A percentile compares a stretch with the other conserved stretches of the same genome.
These are phyloP conservation scores for Scleroderma citrinum DNA, from an alignment of 768 basidiomycete species.

Conservation along the genomic window DNA sequence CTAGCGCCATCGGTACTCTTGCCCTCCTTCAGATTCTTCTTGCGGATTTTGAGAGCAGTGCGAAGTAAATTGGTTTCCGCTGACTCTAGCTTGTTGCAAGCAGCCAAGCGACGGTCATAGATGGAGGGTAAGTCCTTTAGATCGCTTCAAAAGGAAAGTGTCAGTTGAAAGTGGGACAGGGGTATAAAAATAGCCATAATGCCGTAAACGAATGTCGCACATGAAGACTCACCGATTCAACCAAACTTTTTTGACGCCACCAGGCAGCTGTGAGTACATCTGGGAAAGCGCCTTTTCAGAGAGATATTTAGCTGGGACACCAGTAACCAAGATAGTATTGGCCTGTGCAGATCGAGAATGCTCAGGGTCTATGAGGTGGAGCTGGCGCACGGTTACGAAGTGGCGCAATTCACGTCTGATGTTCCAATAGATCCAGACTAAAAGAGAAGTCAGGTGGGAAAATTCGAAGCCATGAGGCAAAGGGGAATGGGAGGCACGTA, in stretches of 20 bases:
- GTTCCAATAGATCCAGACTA: constrained; percentile 84
- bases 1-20: constrained; percentile 22
- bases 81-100: constrained; percentile 75
- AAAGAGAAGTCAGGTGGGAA: neutral
- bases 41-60: constrained; percentile 66
- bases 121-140: constrained; percentile 82
- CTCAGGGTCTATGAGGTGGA: constrained; percentile 65
- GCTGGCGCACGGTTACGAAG: constrained; percentile 76
- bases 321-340: constrained; percentile 85
- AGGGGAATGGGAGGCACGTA: constrained; percentile 31
- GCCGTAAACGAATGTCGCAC: neutral
- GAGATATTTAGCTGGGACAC: constrained; percentile 76
- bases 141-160: constrained; percentile 41
- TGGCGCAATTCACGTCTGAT: constrained; percentile 75
- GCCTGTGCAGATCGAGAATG: constrained; percentile 82
- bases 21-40: constrained; percentile 46
- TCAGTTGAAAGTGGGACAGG: neutral
- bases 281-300: constrained; percentile 58
- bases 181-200: neutral
- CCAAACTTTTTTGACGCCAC: constrained; percentile 90
- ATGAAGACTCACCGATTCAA: constrained; percentile 59
- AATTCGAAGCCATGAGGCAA: neutral
- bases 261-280: constrained; percentile 80
- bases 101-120: constrained; percentile 68
- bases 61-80: constrained; percentile 78